Base-by-base conservation (phyloP, 225 moss, liverwort and hornwort species). In the Straminergon stramineum region DNA sequence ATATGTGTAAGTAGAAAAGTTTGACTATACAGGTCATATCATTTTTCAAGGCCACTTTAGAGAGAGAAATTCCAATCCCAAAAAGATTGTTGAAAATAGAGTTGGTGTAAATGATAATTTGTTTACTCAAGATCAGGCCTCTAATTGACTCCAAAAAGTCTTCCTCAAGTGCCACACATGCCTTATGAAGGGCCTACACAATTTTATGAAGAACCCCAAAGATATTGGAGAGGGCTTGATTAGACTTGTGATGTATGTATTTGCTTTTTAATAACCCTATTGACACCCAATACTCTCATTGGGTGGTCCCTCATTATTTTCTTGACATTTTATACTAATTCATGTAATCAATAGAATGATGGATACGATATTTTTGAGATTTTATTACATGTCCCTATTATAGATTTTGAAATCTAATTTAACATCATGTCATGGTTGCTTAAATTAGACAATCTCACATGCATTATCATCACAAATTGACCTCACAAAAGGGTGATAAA, bases 161-260 rank as follows among this genome's bases (percentile, higher is more conserved):
- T 43, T 0, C 2, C 1, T 5, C 0, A 2, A 74, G 45, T 15
- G 10, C 16, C 0, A 28, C 3, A 45, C 9, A 28, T 43, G 17
- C 10, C 17, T 28, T 45, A 1, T 0, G 0, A 2, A 73, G 4
- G 14, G 24, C 9, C 43, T 73, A 5, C 0, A 1, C 3, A 0
- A 43, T 28, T 73, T 10, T 45, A 28, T 28, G 10, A 73, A 1
- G 43, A 73, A 6, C 16, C 28, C 6, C 3, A 0, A 28, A 73
- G 16, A 27, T 27, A 73, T 27, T 0, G 0, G 11, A 43, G 1
- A 27, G 11, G 8, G 1, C 5, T 2, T 21, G n/a, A 68, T 22
- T 68, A 21, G 11, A 21, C 21, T 0, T 0, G 0, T 41, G 6
- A 15, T 26, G 8, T 4, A 3, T 0, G 0, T 71, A 5, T 14